phyloP scores from a whole-genome alignment of 1,284 basidiomycete species.

The Puccinia hordei region DNA sequence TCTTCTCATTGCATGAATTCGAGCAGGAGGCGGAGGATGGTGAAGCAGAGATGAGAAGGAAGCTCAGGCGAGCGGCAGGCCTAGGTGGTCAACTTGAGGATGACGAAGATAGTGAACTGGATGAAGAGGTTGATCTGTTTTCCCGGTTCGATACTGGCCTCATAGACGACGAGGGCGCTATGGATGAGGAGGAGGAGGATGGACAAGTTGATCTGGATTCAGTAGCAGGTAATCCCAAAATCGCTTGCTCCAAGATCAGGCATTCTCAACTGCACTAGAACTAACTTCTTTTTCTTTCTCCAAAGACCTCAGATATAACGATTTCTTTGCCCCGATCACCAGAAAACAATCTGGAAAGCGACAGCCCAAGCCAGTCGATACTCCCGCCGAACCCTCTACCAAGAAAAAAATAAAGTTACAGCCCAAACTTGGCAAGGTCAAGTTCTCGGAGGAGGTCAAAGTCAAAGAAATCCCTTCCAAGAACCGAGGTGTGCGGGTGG shows the following conservation, averaged over 20 bases:
- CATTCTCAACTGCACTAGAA: neutral
- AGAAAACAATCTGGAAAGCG: neutral
- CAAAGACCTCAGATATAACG: conserved; percentile 54
- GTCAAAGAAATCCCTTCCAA: conserved; percentile 51
- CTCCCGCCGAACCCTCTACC: neutral
- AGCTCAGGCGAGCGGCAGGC: conserved; percentile 2
- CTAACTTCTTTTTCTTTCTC: neutral
- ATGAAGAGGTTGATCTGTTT: conserved; percentile 48
- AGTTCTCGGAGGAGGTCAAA: conserved; percentile 51
- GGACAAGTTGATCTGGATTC: conserved; percentile 44
- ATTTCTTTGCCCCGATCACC: conserved; percentile 56
- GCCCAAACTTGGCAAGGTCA: conserved; percentile 21
- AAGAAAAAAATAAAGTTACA: conserved; percentile 57
- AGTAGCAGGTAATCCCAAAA: conserved; percentile 1
- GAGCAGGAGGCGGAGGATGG: conserved; percentile 39
- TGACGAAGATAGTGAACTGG: conserved; percentile 60
- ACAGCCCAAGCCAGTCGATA: neutral
- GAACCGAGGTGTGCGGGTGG: conserved; percentile 43
- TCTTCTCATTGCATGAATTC: conserved; percentile 41
- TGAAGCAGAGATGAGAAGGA: conserved; percentile 38
- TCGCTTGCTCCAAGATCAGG: neutral
- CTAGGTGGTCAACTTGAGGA: conserved; percentile 55
- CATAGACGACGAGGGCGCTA: conserved; percentile 50
- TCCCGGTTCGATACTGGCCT: conserved; percentile 13
- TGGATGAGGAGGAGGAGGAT: conserved; percentile 53